phyloP scores from a whole-genome alignment of 306 rosid genomes.

The Cicer arietinum region DNA sequence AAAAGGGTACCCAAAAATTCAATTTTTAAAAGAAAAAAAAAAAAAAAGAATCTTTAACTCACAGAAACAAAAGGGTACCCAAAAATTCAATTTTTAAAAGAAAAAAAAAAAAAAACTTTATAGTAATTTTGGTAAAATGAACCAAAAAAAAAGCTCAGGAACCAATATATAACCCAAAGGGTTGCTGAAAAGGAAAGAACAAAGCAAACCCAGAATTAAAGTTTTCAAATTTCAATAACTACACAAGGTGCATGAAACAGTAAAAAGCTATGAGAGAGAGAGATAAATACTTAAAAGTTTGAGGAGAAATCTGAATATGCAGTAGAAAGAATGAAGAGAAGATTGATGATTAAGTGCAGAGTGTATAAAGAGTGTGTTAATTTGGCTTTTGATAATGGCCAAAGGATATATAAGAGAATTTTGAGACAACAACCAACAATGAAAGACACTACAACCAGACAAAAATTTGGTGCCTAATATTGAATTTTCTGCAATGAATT shows the following conservation, averaged over 20 bases:
- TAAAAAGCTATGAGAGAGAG: constrained; percentile 33
- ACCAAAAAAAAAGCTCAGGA: constrained; percentile 13
- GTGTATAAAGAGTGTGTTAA: not conserved
- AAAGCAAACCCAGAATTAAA: constrained; percentile 40
- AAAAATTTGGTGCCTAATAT: constrained; percentile 28
- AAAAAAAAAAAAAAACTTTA: constrained; percentile 3
- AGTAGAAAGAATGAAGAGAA: constrained; percentile 3
- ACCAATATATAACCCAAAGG: constrained; percentile 44
- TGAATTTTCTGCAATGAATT: constrained; percentile 32
- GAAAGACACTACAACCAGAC: constrained; percentile 38
- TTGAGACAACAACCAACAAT: constrained; percentile 41
- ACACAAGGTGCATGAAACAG: constrained; percentile 24
- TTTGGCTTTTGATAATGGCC: constrained; percentile 41
- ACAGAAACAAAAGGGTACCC: constrained; percentile 16
- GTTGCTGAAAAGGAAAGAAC: constrained; percentile 37
- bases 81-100: constrained; percentile 19
- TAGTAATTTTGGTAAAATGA: constrained; percentile 7
- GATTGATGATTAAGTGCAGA: constrained; percentile 22
- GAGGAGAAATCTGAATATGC: constrained; percentile 39
- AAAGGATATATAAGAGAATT: constrained; percentile 45
- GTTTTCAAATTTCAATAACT: constrained; percentile 37
- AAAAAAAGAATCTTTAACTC: constrained; percentile 2
- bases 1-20: constrained; percentile 25
- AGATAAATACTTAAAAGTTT: constrained; percentile 40
- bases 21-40: not conserved